Base-by-base conservation (phyloP, 2,329 filamentous ascomycete species). In the Penicillium digitatum region DNA sequence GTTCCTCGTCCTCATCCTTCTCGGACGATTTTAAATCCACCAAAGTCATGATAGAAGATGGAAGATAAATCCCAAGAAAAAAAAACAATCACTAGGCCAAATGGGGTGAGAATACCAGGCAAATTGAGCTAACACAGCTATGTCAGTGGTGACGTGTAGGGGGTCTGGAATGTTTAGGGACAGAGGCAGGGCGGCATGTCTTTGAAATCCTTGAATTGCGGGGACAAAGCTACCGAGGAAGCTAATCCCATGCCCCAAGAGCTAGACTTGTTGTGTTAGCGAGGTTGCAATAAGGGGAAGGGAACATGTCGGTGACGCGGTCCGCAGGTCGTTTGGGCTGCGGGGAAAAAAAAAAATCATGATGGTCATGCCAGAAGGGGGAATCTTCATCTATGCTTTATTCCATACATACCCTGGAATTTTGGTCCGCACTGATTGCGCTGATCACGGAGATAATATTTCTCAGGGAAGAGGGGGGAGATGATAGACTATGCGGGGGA, bases 1-100 rank as follows among this genome's bases (percentile, higher is more conserved):
- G 60, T 18, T 71, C 67, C 39, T 70, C 69, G 5, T 69, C 64
- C 45, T 62, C 60, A 48, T 63, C 62, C 47, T 62, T 64, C 38
- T 62, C 65, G 10, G 60, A 62, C 11, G 54, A 57, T 54, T 63
- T 58, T 35, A 61, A 62, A 47, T 62, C 58, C 43, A 66, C 56
- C 4, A 67, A 60, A 2, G 63, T 52, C 69, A 71, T 72, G 40
- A 40, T 56, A 14, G 38, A 32, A 24, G 9, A 48, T 31, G 22
- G 43, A 24, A 20, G 18, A 39, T 54, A 18, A 43, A 50, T 38
- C 10, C 31, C n/a, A 18, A 18, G 34, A 29, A 27, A 43, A 14
- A 16, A 22, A n/a, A 24, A 12, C 14, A 43, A n/a, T 14, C 29
- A 24, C 18, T 24, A 46, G 39, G 7, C 9, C 44, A 5, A 38